phyloP scores from a whole-genome alignment of 2,329 filamentous ascomycete genomes.

The Xylariaceae sp. region DNA sequence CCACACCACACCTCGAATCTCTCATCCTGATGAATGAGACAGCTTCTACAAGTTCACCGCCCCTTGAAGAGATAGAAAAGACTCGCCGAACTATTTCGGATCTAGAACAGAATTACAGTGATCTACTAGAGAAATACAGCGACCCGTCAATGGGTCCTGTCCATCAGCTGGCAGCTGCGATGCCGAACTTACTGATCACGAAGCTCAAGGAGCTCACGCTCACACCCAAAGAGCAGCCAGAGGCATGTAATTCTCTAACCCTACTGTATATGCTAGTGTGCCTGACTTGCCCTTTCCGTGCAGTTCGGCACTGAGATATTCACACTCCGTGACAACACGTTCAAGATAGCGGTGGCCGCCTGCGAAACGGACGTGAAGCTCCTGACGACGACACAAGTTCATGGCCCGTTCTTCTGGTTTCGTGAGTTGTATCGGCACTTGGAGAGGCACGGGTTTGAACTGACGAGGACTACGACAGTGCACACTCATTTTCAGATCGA shows the following conservation, averaged over 20 bases:
- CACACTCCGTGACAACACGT: conserved; percentile 49
- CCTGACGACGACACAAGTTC: conserved; percentile 40
- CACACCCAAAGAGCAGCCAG: conserved; percentile 44
- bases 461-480: conserved; percentile 20
- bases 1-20: conserved; percentile 46
- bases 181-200: conserved; percentile 45
- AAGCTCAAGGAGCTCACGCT: conserved; percentile 47
- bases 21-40: conserved; percentile 45
- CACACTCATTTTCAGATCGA: conserved; percentile 51
- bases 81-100: conserved; percentile 41
- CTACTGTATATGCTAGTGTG: not conserved
- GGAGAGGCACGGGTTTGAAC: too few relatives aligned
- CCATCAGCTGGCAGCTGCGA: conserved; percentile 47
- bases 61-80: conserved; percentile 34
- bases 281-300: not conserved
- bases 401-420: conserved; percentile 52
- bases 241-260: conserved; percentile 12
- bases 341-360: conserved; percentile 49
- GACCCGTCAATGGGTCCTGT: conserved; percentile 50
- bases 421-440: conserved; percentile 34
- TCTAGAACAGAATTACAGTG: conserved; percentile 40
- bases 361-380: conserved; percentile 45
- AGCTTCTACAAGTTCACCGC: conserved; percentile 25
- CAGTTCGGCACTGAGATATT: conserved; percentile 48
- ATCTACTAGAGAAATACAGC: conserved; percentile 47